Evolutionary conservation across 2,329 filamentous ascomycete genomes (phyloP).

Genomic region (Clathrospora elynae): DNA sequence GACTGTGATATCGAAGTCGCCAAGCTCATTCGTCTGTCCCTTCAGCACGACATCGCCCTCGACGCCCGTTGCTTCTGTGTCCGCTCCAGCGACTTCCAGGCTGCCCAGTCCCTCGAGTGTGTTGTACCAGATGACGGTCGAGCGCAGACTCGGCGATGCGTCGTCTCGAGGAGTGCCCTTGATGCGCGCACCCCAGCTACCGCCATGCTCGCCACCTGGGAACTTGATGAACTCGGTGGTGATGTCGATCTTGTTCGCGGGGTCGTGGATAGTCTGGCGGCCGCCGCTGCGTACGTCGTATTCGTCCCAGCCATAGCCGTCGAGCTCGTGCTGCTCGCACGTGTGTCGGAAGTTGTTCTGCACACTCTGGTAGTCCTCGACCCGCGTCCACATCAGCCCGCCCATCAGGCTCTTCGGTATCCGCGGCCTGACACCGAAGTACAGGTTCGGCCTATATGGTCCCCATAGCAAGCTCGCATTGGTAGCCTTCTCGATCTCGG

Average conservation of each 20-base stretch:
- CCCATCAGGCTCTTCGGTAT: constrained; percentile 80
- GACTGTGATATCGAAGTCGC: constrained; percentile 77
- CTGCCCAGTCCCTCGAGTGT: constrained; percentile 76
- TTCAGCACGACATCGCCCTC: constrained; percentile 68
- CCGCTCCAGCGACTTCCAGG: constrained; percentile 64
- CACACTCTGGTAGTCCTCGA: constrained; percentile 76
- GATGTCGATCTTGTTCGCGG: constrained; percentile 84
- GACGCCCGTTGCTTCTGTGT: constrained; percentile 53
- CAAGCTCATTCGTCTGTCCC: constrained; percentile 73
- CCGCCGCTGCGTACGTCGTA: constrained; percentile 90
- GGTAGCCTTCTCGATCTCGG: constrained; percentile 53
- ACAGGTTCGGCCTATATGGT: constrained; percentile 89
- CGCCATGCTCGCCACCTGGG: constrained; percentile 80
- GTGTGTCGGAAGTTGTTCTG: constrained; percentile 86
- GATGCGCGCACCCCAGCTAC: constrained; percentile 89
- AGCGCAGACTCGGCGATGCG: constrained; percentile 69
- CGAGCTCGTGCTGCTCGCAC: constrained; percentile 95
- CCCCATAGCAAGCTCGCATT: constrained; percentile 95
- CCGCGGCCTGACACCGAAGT: constrained; percentile 86
- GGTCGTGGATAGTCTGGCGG: constrained; percentile 87
- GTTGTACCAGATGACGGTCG: constrained; percentile 80
- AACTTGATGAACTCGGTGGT: constrained; percentile 94
- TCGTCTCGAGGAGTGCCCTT: constrained; percentile 78
- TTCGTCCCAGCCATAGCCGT: constrained; percentile 96
- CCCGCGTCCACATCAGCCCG: constrained; percentile 85